A percentile compares a stretch with the other conserved stretches of the same genome.
Conservation (phyloP, 371 early-diverging fungal species). For the Mycotypha africana region DNA sequence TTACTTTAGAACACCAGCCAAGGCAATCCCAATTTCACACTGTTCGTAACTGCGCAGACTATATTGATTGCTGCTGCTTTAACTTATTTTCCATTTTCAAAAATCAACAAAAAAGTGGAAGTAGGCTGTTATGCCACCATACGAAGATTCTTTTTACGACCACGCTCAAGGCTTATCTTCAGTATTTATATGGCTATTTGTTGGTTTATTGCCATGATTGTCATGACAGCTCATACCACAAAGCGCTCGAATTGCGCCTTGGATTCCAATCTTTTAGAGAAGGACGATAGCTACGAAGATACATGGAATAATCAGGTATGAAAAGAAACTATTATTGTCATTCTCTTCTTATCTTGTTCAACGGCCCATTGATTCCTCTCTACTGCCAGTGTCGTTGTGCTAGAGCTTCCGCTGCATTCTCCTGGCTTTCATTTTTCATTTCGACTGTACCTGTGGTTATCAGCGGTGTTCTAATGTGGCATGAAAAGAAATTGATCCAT, state of each 20-base stretch:
- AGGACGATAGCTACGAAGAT: slow-evolving; percentile 11
- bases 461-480: slow-evolving; percentile 17
- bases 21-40: slow-evolving; percentile 32
- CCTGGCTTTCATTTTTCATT: slow-evolving; percentile 12
- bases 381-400: slow-evolving; percentile 23
- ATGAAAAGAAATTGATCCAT: slow-evolving; percentile 19
- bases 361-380: too few species aligned
- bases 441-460: slow-evolving; percentile 7
- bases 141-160: slow-evolving; percentile 32
- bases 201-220: slow-evolving; percentile 37
- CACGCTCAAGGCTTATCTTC: slow-evolving; percentile 34
- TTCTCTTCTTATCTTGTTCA: too few species aligned
- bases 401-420: slow-evolving; percentile 16
- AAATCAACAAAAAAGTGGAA: background rate
- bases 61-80: slow-evolving; percentile 21
- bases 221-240: slow-evolving; percentile 31
- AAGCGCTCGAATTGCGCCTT: slow-evolving; percentile 22
- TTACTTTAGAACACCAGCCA: slow-evolving; percentile 26
- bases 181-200: slow-evolving; percentile 26
- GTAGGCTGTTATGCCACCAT: background rate
- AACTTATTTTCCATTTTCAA: slow-evolving; percentile 26
- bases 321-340: too few species aligned
- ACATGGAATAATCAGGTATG: slow-evolving; percentile 41
- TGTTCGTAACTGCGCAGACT: slow-evolving; percentile 20
- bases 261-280: slow-evolving; percentile 8